Percentiles rank a stretch among this genome's conserved stretches.
Evolutionary conservation across 2,329 filamentous ascomycete genomes (phyloP).

Genomic region (Cladosporium sp.): DNA sequence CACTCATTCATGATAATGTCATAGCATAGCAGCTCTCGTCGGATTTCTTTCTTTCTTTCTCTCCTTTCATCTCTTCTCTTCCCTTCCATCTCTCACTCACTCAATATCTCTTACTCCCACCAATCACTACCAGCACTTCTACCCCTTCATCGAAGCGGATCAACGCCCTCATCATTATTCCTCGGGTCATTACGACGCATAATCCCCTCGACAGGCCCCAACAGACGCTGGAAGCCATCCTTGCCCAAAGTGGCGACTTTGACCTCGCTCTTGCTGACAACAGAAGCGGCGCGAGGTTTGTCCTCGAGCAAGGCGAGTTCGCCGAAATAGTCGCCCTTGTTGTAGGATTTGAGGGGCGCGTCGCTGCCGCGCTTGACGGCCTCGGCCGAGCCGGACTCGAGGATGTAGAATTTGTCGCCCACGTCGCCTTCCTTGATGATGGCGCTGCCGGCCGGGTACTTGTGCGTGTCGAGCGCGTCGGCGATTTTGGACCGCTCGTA

Average conservation of each 20-base stretch:
- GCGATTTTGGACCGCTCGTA: slow-evolving; percentile 98
- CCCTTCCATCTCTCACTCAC: no score
- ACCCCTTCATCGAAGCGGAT: no score
- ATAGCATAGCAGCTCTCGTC: no score
- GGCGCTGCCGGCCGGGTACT: slow-evolving; percentile 69
- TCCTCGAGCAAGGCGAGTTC: slow-evolving; percentile 92
- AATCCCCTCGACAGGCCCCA: slow-evolving; percentile 90
- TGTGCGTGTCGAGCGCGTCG: slow-evolving; percentile 87
- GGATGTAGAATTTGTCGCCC: slow-evolving; percentile 84
- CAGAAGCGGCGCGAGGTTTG: slow-evolving; percentile 83
- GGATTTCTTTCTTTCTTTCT: no score
- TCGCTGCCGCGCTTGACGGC: slow-evolving; percentile 73
- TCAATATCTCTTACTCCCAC: no score
- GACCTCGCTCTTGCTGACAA: slow-evolving; percentile 77
- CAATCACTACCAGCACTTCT: no score
- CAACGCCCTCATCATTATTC: slow-evolving; percentile 26
- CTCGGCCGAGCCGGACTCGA: slow-evolving; percentile 82
- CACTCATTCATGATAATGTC: no score
- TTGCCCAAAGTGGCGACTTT: slow-evolving; percentile 92
- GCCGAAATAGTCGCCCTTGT: slow-evolving; percentile 94
- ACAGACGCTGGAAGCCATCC: slow-evolving; percentile 85
- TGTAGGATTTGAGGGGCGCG: slow-evolving; percentile 71
- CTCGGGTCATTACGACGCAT: slow-evolving; percentile 71
- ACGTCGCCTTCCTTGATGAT: slow-evolving; percentile 92
- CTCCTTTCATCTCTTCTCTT: no score